Conservation (phyloP, 805 yeast species). For the Zygosaccharomyces kombuchaensis region DNA sequence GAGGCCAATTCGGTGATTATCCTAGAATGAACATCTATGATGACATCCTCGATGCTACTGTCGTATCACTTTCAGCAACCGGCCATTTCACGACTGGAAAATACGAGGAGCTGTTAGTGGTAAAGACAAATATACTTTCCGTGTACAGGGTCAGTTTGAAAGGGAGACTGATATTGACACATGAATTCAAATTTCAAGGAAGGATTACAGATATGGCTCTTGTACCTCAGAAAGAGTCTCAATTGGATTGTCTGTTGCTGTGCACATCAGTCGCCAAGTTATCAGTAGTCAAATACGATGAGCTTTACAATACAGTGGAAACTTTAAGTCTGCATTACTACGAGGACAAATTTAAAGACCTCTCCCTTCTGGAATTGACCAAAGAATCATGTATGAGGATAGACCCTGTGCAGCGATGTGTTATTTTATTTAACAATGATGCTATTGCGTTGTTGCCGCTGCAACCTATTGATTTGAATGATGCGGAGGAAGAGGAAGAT, state of each 20-base stretch:
- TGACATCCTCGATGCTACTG: constrained; percentile 71
- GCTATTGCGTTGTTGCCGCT: constrained; percentile 70
- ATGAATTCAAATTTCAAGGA: constrained; percentile 74
- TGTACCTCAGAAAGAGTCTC: constrained; percentile 46
- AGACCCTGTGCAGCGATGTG: constrained; percentile 59
- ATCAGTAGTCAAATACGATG: constrained; percentile 71
- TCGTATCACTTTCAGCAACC: constrained; percentile 56
- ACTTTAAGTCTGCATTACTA: constrained; percentile 84
- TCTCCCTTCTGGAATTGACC: constrained; percentile 38
- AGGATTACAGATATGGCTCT: constrained; percentile 53
- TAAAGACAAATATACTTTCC: constrained; percentile 60
- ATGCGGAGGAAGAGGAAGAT: constrained; percentile 36
- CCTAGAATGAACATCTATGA: constrained; percentile 74
- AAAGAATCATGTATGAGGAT: constrained; percentile 44
- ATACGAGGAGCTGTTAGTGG: constrained; percentile 56
- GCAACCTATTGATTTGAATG: constrained; percentile 40
- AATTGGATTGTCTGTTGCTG: constrained; percentile 57
- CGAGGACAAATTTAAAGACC: constrained; percentile 58
- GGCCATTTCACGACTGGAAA: constrained; percentile 44
- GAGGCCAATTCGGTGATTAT: not conserved
- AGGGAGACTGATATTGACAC: constrained; percentile 38
- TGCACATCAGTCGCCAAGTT: constrained; percentile 73
- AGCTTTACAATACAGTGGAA: constrained; percentile 45
- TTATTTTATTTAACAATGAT: constrained; percentile 60
- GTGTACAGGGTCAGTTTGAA: constrained; percentile 21